These are phyloP conservation scores for Aulographum hederae DNA, from an alignment of 2,329 filamentous ascomycete genomes.

Conservation along the genomic window DNA sequence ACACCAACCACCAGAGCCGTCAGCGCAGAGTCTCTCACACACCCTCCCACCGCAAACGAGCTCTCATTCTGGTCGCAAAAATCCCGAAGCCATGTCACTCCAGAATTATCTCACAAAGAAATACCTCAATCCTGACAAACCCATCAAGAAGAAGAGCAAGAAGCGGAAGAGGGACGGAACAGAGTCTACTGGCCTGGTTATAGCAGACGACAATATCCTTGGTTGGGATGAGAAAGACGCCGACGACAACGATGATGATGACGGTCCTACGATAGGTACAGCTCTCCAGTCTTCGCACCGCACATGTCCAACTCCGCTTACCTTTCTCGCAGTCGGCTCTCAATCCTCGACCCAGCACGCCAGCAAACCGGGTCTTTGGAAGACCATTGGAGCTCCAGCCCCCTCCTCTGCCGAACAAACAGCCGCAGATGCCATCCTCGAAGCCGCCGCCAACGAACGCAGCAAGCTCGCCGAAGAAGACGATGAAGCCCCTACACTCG, in stretches of 20 bases:
- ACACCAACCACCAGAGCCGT: too few relatives aligned
- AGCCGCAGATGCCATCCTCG: conserved; percentile 64
- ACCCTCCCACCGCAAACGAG: too few relatives aligned
- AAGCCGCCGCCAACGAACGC: conserved; percentile 50
- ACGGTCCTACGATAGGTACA: conserved; percentile 25
- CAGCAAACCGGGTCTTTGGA: conserved; percentile 69
- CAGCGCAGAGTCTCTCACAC: too few relatives aligned
- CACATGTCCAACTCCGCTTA: conserved; percentile 8
- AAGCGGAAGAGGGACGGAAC: conserved; percentile 30
- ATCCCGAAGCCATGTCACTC: conserved; percentile 44
- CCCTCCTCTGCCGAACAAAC: conserved; percentile 36
- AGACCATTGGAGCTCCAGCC: conserved; percentile 38
- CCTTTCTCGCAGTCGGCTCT: conserved; percentile 4
- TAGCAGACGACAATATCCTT: conserved; percentile 34
- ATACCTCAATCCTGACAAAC: conserved; percentile 55
- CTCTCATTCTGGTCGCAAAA: too few relatives aligned
- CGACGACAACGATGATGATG: conserved; percentile 33
- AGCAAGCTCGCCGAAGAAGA: conserved; percentile 30
- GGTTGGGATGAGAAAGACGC: conserved; percentile 27
- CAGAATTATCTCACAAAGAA: conserved; percentile 79
- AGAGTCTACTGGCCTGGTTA: conserved; percentile 20
- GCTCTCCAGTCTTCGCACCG: conserved; percentile 11
- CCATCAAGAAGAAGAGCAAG: conserved; percentile 27
- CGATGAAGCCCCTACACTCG: conserved; percentile 21
- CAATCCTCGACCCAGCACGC: conserved; percentile 31